Percentiles rank a stretch among this genome's conserved stretches.
Evolutionary conservation across 202 grass and related monocot species (phyloP).

Genomic region (Zoysia matrella): DNA sequence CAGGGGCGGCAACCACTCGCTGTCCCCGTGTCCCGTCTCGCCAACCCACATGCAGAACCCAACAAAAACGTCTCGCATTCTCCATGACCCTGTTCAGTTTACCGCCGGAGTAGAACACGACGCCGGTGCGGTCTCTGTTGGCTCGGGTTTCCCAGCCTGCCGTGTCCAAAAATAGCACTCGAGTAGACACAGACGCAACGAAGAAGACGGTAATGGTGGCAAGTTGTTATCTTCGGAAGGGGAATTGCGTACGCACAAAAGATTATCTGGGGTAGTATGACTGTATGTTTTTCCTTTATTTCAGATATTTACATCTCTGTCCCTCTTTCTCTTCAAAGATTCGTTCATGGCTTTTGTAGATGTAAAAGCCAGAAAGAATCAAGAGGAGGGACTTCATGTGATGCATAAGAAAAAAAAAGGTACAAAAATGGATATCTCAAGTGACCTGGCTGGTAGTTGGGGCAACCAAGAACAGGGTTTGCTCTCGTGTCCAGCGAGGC

Average conservation of each 20-base stretch:
- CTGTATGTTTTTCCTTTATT: background rate
- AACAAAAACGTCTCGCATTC: constrained; percentile 20
- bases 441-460: background rate
- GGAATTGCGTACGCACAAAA: background rate
- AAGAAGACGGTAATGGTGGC: background rate
- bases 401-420: background rate
- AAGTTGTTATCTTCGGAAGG: constrained; percentile 16
- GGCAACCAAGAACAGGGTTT: background rate
- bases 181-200: constrained; percentile 22
- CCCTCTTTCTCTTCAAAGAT: constrained; percentile 23
- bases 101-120: constrained; percentile 10
- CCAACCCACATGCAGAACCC: constrained; percentile 39
- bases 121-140: background rate
- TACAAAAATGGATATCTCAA: background rate
- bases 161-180: constrained; percentile 33
- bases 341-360: constrained; percentile 38
- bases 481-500: constrained; percentile 11
- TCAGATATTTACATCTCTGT: constrained; percentile 28
- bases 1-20: background rate
- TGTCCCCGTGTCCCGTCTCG: constrained; percentile 1
- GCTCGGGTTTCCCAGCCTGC: constrained; percentile 5
- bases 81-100: constrained; percentile 16
- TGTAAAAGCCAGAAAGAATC: background rate
- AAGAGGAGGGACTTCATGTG: constrained; percentile 30
- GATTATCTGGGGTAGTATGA: background rate